Percentiles rank a stretch among this genome's conserved stretches.
phyloP scores from a whole-genome alignment of 1,284 basidiomycete genomes.

The Flammula alnicola region DNA sequence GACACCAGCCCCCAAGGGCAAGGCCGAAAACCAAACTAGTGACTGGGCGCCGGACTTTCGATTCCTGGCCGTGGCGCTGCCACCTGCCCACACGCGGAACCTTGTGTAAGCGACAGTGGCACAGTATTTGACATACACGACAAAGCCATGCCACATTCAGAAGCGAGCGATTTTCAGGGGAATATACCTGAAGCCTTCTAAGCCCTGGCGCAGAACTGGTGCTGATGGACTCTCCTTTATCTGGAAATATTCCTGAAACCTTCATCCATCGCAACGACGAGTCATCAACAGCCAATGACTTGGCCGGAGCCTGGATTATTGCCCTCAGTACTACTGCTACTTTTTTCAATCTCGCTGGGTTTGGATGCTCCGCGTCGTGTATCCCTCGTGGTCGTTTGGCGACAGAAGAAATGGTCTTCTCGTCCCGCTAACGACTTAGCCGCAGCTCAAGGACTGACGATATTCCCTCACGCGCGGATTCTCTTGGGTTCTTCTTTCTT shows the following conservation, averaged over 20 bases:
- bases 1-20: slow-evolving; percentile 10
- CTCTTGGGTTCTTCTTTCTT: neutral
- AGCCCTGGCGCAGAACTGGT: neutral
- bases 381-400: slow-evolving; percentile 24
- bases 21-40: slow-evolving; percentile 13
- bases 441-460: slow-evolving; percentile 13
- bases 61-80: slow-evolving; percentile 12
- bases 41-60: slow-evolving; percentile 16
- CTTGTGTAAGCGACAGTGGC: slow-evolving; percentile 5
- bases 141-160: slow-evolving; percentile 11
- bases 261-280: neutral
- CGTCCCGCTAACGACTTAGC: slow-evolving; percentile 3
- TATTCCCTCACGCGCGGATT: no score
- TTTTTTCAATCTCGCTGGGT: slow-evolving; percentile 16
- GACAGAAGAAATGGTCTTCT: slow-evolving; percentile 8
- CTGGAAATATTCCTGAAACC: no score
- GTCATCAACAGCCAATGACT: neutral
- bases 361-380: slow-evolving; percentile 25
- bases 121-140: slow-evolving; percentile 11
- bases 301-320: slow-evolving; percentile 5
- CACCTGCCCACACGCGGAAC: slow-evolving; percentile 7
- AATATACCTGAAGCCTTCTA: neutral
- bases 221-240: no score
- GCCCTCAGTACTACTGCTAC: slow-evolving; percentile 3
- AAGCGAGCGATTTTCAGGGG: neutral